Evolutionary conservation across 371 early-diverging fungal genomes (phyloP), one percentile per base, ranked within the genome.

Genomic region (Apophysomyces sp.): DNA sequence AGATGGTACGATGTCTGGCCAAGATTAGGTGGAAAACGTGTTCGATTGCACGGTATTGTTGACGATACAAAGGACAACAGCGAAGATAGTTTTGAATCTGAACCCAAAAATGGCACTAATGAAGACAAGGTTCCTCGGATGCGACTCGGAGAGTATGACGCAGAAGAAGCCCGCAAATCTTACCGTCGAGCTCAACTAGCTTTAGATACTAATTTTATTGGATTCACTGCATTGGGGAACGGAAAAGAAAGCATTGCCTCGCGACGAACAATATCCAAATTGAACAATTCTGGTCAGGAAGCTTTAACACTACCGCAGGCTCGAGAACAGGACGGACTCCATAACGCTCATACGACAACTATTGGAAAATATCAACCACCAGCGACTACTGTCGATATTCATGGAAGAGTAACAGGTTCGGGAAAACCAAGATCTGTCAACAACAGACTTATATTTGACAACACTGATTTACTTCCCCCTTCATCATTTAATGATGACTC

Each of bases 1-100:
- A 64, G 60, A 8, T 78, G 82, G 82, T 81, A 78, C 55, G 77
- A 81, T 57, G 65, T 72, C 4, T 77, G 77, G 79, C 72, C 74
- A 4, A 74, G 16, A 37, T 49, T 2, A 56, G 60, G 9, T 31
- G 52, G 0, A 30, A 63, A 11, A 63, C 65, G 1, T 37, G 11
- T 37, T 37, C 76, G 76, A 2, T 36, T 64, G 3, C 81, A 81
- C 41, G 81, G 81, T 5, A 65, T 74, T 29, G 62, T 79, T 15
- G 77, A 79, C 16, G 39, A 30, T 16, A 28, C 32, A 12, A 28
- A 44, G 16, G 40, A 41, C 2, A 11, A 11, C 11, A 37, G 37
- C 15, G 2, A 27, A 44, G 15, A 32, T 21, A 3, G 52, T 15
- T 13, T 1, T 29, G 16, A 11, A 32, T 0, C 11, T n/a, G n/a